Base-by-base conservation (phyloP, 202 grass and related monocot species). In the Elaeis oleifera region DNA sequence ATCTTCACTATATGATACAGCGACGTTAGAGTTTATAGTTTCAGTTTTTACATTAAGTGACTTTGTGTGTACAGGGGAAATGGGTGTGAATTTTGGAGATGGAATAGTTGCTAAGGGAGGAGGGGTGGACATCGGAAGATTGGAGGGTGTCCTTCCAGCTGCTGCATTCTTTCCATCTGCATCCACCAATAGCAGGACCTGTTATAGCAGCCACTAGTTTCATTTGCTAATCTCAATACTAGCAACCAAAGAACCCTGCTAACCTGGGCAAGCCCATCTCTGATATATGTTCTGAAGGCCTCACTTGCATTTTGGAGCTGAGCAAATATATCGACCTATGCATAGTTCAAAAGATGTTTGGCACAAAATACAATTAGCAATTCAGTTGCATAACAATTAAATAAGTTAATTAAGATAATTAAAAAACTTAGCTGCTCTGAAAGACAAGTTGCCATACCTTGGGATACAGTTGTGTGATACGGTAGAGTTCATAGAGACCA, bases 291-390 rank as follows among this genome's bases (percentile, higher is more conserved):
- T 80, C 94, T 89, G 74, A 97, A 97, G 53, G 94, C 94, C 79
- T 92, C 94, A 53, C 94, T 97, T 57, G 94, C 94, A 84, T 92
- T 97, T 78, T 97, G 88, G 61, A 97, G 94, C 80, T 97, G 94
- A 64, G 94, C 56, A 72, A 97, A 97, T 83, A 97, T 97, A 77
- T 97, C 94, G 69, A 97, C 82, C 94, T 97, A 80, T 53, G 44
- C 15, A 77, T 59, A 75, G 55, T n/a, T 51, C 59, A 53, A 39
- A 44, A 44, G 11, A 44, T 14, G 9, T 44, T 44, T 13, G 1
- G 36, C 6, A n/a, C 58, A 56, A 26, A 54, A 63, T 15, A 71
- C 56, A 3, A 53, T 28, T 15, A 16, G 19, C 18, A 56, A 69
- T 55, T 44, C 36, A 44, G 36, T 44, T 44, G 28, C 5, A 0